phyloP scores from a whole-genome alignment of 2,329 filamentous ascomycete genomes.

The Colletotrichum sp. region DNA sequence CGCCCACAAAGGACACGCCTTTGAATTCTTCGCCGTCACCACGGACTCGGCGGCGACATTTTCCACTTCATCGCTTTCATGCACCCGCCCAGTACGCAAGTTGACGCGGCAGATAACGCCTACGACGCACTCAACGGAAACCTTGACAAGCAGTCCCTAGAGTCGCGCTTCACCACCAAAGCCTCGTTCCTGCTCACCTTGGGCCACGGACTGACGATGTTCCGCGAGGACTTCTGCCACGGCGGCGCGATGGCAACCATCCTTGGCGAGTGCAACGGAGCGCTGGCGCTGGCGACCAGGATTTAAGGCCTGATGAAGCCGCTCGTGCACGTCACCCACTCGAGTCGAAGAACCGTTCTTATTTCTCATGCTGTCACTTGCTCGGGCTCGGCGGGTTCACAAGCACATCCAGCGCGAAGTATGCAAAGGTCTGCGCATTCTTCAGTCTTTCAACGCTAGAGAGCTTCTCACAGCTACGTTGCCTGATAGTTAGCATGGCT shows the following conservation, averaged over 20 bases:
- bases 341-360: not conserved
- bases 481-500: rapidly evolving
- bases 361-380: rapidly evolving
- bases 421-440: not conserved
- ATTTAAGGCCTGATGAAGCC: not conserved
- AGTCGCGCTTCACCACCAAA: not conserved
- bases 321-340: not conserved
- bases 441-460: not conserved
- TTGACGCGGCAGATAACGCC: not conserved
- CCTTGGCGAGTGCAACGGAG: not conserved
- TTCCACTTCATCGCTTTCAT: not conserved
- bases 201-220: not conserved
- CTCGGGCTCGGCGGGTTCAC: not conserved
- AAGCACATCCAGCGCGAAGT: not conserved
- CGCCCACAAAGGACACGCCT: not conserved
- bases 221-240: not conserved
- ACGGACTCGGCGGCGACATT: not conserved
- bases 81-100: not conserved
- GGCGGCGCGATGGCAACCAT: not conserved
- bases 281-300: not conserved
- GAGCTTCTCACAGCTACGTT: not conserved
- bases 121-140: rapidly evolving
- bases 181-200: not conserved
- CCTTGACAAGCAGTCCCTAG: rapidly evolving
- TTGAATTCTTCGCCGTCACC: not conserved